phyloP scores from a whole-genome alignment of 306 rosid species.

The Fragaria iinumae region DNA sequence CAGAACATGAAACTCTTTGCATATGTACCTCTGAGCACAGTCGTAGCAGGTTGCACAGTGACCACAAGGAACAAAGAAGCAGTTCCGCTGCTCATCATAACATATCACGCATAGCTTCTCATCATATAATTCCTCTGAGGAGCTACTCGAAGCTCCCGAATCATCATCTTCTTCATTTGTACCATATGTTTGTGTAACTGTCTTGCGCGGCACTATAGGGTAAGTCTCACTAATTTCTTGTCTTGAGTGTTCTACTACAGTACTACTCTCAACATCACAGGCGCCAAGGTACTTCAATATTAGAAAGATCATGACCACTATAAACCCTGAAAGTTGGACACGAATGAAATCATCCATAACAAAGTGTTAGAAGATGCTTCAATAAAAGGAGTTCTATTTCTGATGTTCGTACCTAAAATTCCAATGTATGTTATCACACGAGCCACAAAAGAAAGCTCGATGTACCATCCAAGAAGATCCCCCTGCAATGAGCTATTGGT shows the following conservation, averaged over 20 bases:
- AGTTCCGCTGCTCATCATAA: slow-evolving; percentile 64
- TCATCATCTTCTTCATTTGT: slow-evolving; percentile 52
- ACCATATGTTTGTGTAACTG: slow-evolving; percentile 33
- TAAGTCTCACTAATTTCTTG: slow-evolving; percentile 44
- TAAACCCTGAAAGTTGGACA: slow-evolving; percentile 39
- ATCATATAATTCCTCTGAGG: slow-evolving; percentile 69
- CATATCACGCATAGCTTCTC: slow-evolving; percentile 64
- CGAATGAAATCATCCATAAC: background rate
- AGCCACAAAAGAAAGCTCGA: slow-evolving; percentile 49
- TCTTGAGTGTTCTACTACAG: background rate
- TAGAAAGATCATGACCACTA: slow-evolving; percentile 27
- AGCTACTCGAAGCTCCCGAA: slow-evolving; percentile 44
- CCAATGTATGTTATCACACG: slow-evolving; percentile 47
- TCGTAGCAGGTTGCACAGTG: slow-evolving; percentile 76
- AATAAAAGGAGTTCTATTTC: background rate
- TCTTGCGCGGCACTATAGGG: slow-evolving; percentile 46
- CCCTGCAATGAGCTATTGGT: slow-evolving; percentile 41
- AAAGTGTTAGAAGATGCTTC: background rate
- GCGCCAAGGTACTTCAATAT: slow-evolving; percentile 53
- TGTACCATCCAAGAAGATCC: slow-evolving; percentile 32
- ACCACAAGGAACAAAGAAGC: slow-evolving; percentile 80
- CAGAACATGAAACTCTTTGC: slow-evolving; percentile 4
- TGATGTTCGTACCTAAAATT: slow-evolving; percentile 45
- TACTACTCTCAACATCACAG: slow-evolving; percentile 24
- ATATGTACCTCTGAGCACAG: slow-evolving; percentile 66